A percentile compares a stretch with the other conserved stretches of the same genome.
Evolutionary conservation across 176 grass and related monocot genomes (phyloP).

Genomic region (Areca catechu): DNA sequence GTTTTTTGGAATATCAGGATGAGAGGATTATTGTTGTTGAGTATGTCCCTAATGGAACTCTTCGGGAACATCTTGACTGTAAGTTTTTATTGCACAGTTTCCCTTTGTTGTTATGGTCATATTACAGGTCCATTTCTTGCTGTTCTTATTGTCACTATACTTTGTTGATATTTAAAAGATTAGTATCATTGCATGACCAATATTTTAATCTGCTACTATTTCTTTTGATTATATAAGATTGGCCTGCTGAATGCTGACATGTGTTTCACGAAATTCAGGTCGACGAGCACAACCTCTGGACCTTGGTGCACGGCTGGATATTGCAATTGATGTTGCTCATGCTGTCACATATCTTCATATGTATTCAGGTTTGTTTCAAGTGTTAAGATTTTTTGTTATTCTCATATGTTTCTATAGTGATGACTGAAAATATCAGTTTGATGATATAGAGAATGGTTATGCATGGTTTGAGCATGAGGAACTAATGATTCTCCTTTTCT

Average conservation of each 20-base stretch:
- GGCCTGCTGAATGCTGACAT: not conserved
- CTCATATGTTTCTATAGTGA: no score
- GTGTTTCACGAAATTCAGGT: slow-evolving; percentile 35
- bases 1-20: slow-evolving; percentile 60
- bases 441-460: no score
- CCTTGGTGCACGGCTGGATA: slow-evolving; percentile 52
- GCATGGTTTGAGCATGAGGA: no score
- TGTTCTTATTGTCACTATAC: no score
- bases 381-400: not conserved
- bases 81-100: slow-evolving; percentile 16
- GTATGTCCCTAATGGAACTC: slow-evolving; percentile 83
- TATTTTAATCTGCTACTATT: no score
- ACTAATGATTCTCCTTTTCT: no score
- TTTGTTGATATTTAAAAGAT: no score
- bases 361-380: slow-evolving; percentile 55
- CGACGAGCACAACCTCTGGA: slow-evolving; percentile 46
- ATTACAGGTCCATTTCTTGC: no score
- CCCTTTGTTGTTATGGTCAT: no score
- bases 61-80: slow-evolving; percentile 89
- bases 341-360: slow-evolving; percentile 97
- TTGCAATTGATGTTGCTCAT: slow-evolving; percentile 90
- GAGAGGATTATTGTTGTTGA: slow-evolving; percentile 89
- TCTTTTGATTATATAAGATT: no score
- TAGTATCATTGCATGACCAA: no score
- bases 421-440: no score